Conservation (phyloP, 768 basidiomycete genomes). For the Pisolithus sp. region DNA sequence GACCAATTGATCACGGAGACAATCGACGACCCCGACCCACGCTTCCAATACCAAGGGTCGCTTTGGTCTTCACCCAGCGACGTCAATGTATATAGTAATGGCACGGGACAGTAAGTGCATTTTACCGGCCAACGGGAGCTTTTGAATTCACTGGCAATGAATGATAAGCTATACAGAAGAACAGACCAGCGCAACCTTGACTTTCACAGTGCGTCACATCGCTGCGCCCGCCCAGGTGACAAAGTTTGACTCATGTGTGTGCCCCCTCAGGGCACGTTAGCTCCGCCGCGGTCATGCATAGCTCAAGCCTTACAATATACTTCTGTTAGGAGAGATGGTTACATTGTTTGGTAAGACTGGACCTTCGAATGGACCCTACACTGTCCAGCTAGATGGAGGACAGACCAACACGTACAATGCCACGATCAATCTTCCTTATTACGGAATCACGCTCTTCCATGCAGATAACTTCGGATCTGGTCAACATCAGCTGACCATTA, state of each 20-base stretch:
- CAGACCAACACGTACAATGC: constrained; percentile 5
- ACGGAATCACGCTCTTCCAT: constrained; percentile 29
- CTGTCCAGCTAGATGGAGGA: constrained; percentile 31
- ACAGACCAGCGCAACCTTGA: constrained; percentile 29
- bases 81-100: constrained; percentile 35
- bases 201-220: constrained; percentile 31
- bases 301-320: neutral
- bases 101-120: constrained; percentile 34
- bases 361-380: constrained; percentile 29
- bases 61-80: constrained; percentile 30
- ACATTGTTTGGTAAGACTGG: constrained; percentile 39
- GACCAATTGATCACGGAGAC: constrained; percentile 14
- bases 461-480: constrained; percentile 35
- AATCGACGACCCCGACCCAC: constrained; percentile 30
- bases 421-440: constrained; percentile 10
- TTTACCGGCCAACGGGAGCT: too few relatives aligned
- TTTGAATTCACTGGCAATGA: neutral
- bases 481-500: constrained; percentile 28
- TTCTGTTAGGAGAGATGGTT: constrained; percentile 34
- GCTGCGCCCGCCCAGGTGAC: neutral
- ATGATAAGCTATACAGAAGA: constrained; percentile 27
- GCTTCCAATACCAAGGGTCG: constrained; percentile 32
- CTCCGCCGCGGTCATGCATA: neutral
- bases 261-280: constrained; percentile 15
- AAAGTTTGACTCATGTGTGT: constrained; percentile 1